Base-by-base conservation (phyloP, 116 monocot genomes). In the Posidonia oceanica region DNA sequence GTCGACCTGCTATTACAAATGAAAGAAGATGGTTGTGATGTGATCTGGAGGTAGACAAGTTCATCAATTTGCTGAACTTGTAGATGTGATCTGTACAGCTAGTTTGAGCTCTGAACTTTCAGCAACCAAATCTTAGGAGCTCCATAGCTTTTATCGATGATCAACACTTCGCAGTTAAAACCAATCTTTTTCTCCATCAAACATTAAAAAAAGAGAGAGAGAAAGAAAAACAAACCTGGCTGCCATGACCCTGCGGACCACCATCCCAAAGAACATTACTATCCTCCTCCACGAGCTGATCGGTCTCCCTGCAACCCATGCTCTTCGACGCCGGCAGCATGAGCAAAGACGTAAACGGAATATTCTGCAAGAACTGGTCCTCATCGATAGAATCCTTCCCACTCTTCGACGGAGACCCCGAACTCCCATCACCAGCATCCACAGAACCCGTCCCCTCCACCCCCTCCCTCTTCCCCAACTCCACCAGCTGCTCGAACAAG, bases 321-420 rank as follows among this genome's bases (percentile, higher is more conserved):
- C 74, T 76, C n/a, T 64, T 55, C 0, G 73, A 59, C 3, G 76
- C 64, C 1, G 77, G 79, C 80, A 79, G 23, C 84, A 75, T 81
- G 39, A 86, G 80, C 70, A 89, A 73, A 39, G 86, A 83, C 5
- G 85, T 75, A 39, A 76, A 85, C n/a, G 80, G 76, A 68, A 86
- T 70, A 21, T 64, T 56, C 69, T 76, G 58, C 41, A 56, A 51
- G 1, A 38, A 36, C n/a, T 52, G 51, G 17, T 72, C 65, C 11
- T 74, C 72, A 13, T 54, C 60, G 4, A 67, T 39, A 0, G 53
- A 60, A 17, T 20, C 66, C 2, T 53, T 77, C 14, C 61, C 69
- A 13, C 54, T 76, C 64, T 76, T 61, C 61, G 64, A 52, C 14
- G 87, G 82, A 6, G 81, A 77, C 71, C 62, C 55, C 10, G 80